phyloP scores from a whole-genome alignment of 257 asterid genomes.

The Osmanthus fragrans region DNA sequence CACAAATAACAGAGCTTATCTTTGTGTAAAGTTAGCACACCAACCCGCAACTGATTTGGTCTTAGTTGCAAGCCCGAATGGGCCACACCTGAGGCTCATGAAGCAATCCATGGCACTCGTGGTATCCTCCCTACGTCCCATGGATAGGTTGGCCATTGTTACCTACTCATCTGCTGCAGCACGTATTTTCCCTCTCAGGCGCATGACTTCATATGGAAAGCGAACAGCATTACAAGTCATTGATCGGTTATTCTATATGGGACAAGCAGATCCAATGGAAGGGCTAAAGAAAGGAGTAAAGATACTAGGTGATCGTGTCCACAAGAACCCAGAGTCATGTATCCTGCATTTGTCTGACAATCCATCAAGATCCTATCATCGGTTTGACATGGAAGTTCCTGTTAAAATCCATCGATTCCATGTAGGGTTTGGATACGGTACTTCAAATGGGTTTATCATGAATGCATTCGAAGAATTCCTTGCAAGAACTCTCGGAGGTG shows the following conservation, averaged over 20 bases:
- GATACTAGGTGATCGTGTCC: conserved; percentile 70
- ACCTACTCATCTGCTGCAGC: conserved; percentile 83
- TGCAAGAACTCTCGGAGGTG: conserved; percentile 70
- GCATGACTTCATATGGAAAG: conserved; percentile 83
- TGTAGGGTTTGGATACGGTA: conserved; percentile 62
- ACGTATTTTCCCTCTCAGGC: conserved; percentile 73
- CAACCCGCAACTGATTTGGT: conserved; percentile 81
- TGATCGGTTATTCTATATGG: conserved; percentile 69
- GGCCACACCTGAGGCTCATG: conserved; percentile 87
- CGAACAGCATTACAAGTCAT: conserved; percentile 70
- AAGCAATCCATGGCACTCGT: conserved; percentile 87
- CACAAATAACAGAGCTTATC: conserved; percentile 48
- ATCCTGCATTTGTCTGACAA: conserved; percentile 68
- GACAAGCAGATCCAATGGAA: conserved; percentile 80
- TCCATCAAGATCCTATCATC: conserved; percentile 63
- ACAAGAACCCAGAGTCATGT: conserved; percentile 65
- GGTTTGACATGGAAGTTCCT: conserved; percentile 43
- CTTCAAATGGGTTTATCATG: conserved; percentile 70
- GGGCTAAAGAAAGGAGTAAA: conserved; percentile 84
- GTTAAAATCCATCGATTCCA: conserved; percentile 58
- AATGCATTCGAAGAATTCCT: conserved; percentile 81
- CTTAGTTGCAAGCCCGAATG: conserved; percentile 77
- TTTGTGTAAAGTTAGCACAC: conserved; percentile 52
- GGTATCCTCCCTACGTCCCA: conserved; percentile 69
- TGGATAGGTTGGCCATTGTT: conserved; percentile 76